Evolutionary conservation across 768 basidiomycete genomes (phyloP).

Genomic region (Tulasnella sp.): DNA sequence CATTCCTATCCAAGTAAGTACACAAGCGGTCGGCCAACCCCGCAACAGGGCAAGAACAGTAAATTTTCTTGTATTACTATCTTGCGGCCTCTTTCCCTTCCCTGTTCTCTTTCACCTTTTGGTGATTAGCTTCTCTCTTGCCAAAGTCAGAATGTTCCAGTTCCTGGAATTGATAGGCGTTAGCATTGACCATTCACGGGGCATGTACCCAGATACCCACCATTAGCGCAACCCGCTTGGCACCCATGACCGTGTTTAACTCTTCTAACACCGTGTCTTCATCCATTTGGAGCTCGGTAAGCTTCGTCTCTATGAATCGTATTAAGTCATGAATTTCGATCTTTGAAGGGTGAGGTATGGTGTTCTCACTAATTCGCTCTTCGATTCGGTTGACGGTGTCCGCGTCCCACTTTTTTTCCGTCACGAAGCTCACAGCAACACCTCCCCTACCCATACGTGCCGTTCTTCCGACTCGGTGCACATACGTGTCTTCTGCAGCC

Average conservation of each 20-base stretch:
- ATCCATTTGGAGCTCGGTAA: slow-evolving; percentile 63
- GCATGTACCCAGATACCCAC: slow-evolving; percentile 34
- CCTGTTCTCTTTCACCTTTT: slow-evolving; percentile 26
- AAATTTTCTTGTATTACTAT: background rate
- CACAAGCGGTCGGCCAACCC: background rate
- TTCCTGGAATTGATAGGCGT: slow-evolving; percentile 37
- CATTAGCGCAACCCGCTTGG: slow-evolving; percentile 90
- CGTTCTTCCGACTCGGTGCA: slow-evolving; percentile 89
- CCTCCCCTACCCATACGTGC: slow-evolving; percentile 86
- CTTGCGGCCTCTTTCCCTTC: background rate
- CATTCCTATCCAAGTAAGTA: background rate
- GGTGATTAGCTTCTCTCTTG: slow-evolving; percentile 73
- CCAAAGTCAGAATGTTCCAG: slow-evolving; percentile 86
- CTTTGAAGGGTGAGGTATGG: background rate
- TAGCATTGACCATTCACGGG: background rate
- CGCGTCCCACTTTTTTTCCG: slow-evolving; percentile 72
- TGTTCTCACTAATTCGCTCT: slow-evolving; percentile 64
- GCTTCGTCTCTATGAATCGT: slow-evolving; percentile 46
- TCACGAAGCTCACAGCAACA: slow-evolving; percentile 86
- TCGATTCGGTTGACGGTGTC: slow-evolving; percentile 75
- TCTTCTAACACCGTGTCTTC: slow-evolving; percentile 76
- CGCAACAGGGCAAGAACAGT: too few relatives aligned
- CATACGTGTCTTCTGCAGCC: slow-evolving; percentile 69
- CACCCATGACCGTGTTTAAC: slow-evolving; percentile 81
- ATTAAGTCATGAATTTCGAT: background rate